A percentile compares a stretch with the other conserved stretches of the same genome.
These are phyloP conservation scores for Cyamopsis tetragonoloba DNA, from an alignment of 306 rosid species.

Conservation along the genomic window DNA sequence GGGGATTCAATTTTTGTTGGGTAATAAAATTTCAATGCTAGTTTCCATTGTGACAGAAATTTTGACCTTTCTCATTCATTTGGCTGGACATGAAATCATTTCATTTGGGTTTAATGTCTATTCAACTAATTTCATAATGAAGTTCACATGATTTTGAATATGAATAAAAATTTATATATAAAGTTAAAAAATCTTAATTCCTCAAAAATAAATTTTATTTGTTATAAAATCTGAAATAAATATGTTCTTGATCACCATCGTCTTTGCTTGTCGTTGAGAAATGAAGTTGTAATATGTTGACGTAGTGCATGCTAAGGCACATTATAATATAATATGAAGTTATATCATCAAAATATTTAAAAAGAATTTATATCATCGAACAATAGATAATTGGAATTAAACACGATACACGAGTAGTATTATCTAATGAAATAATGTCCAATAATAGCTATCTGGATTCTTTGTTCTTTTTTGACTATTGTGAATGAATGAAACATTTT, in stretches of 20 bases:
- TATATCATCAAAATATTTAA: too few relatives aligned
- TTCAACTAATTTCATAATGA: too few relatives aligned
- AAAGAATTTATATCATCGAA: too few relatives aligned
- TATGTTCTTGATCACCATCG: too few relatives aligned
- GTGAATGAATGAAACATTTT: not conserved
- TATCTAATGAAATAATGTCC: not conserved
- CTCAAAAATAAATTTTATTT: too few relatives aligned
- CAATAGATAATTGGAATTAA: not conserved
- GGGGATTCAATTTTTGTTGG: not conserved
- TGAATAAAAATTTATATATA: too few relatives aligned
- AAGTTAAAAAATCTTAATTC: too few relatives aligned
- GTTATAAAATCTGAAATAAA: too few relatives aligned
- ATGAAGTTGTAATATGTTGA: too few relatives aligned
- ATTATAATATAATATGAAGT: not conserved
- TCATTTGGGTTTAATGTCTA: too few relatives aligned
- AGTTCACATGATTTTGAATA: too few relatives aligned
- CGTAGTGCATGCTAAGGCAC: not conserved
- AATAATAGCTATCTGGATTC: not conserved
- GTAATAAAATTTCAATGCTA: not conserved
- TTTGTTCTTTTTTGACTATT: slow-evolving; percentile 21
- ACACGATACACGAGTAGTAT: not conserved
- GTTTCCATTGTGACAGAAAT: not conserved
- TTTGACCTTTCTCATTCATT: slow-evolving; percentile 6
- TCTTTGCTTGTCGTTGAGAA: too few relatives aligned
- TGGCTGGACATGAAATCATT: not conserved